Evolutionary conservation across 345 rosid species (phyloP), one percentile per base, ranked within the genome.

Genomic region (Gossypium longicalyx): DNA sequence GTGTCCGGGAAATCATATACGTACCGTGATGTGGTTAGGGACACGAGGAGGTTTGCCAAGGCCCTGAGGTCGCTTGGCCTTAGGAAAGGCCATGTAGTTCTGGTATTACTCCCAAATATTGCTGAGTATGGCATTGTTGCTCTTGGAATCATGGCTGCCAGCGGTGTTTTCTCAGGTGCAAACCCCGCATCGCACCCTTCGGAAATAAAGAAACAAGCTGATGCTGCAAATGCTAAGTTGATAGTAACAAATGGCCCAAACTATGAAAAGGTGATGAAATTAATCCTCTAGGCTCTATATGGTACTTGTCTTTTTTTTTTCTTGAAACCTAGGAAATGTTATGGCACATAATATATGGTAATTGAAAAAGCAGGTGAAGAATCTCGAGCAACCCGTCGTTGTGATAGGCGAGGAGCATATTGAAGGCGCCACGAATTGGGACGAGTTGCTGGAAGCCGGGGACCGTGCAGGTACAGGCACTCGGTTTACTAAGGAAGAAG

Each of bases 131-230:
- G 85, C 70, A 91, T 93, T 19, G 84, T 90, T 22, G 97, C 89
- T 0, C 88, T 93, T 0, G 98, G 97, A 12, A 87, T 93, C 70
- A 96, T 96, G 99, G 85, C 99, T 19, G 89, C 97, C 7, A 94
- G 97, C 4, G 94, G 88, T 13, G 91, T 96, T 34, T 93, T 91
- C 80, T 96, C 99, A 0, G 99, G 97, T 1, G 94, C 90, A 43
- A 93, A 96, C 78, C 99, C 99, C 0, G 72, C 97, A 0, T 85
- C 90, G 25, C 97, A 85, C 53, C 81, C 86, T 11, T 90, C 91
- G 0, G 98, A 96, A 70, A 85, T 93, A 48, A 86, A 83, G 89
- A 93, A 89, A 79, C 99, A 91, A 80, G 97, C 80, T 9, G 88
- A 95, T 71, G 89, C 82, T 27, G 94, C 94, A 2, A 89, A 86